These are phyloP conservation scores for Saprolegnia parasitica DNA, from an alignment of 352 stramenopile genomes.

Conservation along the genomic window DNA sequence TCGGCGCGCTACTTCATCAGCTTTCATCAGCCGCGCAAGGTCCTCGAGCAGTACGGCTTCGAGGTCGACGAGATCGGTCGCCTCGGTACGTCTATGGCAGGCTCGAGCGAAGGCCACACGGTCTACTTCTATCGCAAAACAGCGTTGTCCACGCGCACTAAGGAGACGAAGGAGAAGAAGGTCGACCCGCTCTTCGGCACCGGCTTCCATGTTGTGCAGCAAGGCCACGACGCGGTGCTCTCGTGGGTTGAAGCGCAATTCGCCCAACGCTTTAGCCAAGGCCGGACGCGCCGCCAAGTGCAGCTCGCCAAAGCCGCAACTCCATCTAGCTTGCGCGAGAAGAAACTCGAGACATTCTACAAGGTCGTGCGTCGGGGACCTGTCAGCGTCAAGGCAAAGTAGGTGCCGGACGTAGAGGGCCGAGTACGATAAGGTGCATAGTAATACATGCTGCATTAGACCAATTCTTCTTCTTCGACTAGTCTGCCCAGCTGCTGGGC, in stretches of 20 bases:
- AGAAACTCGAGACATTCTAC: slow-evolving; percentile 18
- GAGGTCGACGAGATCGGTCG: slow-evolving; percentile 87
- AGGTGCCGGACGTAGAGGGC: background rate
- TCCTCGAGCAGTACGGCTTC: slow-evolving; percentile 93
- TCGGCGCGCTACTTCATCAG: slow-evolving; percentile 91
- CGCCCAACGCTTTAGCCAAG: slow-evolving; percentile 49
- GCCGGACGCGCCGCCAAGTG: slow-evolving; percentile 60
- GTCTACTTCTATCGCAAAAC: slow-evolving; percentile 93
- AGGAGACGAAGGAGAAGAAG: slow-evolving; percentile 31
- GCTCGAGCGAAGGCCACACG: slow-evolving; percentile 93
- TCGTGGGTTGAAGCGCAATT: slow-evolving; percentile 75
- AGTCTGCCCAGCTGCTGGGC: slow-evolving; percentile 1
- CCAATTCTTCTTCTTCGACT: background rate
- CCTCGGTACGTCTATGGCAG: slow-evolving; percentile 91
- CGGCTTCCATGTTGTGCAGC: slow-evolving; percentile 71
- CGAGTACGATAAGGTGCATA: too few relatives aligned
- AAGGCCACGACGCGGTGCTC: slow-evolving; percentile 64
- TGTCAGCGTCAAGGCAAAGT: slow-evolving; percentile 1
- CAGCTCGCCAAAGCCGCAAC: slow-evolving; percentile 20
- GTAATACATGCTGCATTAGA: background rate
- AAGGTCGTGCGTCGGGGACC: slow-evolving; percentile 2
- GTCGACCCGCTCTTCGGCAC: slow-evolving; percentile 77
- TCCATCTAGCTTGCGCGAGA: slow-evolving; percentile 8
- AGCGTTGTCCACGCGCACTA: background rate
- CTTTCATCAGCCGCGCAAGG: slow-evolving; percentile 89